These are phyloP conservation scores for Diutina mesorugosa DNA, from an alignment of 1,139 yeast genomes.

Conservation along the genomic window DNA sequence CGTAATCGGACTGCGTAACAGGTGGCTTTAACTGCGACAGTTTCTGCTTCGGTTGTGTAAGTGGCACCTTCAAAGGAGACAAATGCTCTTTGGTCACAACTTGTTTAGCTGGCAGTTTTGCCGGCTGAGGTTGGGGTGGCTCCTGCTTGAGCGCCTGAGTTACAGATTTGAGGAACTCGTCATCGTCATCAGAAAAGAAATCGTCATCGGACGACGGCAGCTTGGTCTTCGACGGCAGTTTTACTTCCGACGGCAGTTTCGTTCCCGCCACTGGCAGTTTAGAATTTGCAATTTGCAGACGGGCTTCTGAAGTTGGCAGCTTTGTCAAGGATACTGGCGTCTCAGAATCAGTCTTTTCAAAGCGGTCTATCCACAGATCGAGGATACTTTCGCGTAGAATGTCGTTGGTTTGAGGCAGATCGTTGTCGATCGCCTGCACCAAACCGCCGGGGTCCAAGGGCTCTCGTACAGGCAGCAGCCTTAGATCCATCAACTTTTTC, in stretches of 20 bases:
- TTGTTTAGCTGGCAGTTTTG: not conserved
- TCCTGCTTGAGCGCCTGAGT: not conserved
- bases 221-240: not conserved
- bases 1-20: not conserved
- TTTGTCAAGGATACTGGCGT: not conserved
- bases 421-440: not conserved
- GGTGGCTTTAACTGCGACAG: not conserved
- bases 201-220: not conserved
- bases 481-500: not conserved
- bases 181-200: not conserved
- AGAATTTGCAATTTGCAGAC: no score
- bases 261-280: no score
- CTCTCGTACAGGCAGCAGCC: not conserved
- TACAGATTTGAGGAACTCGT: not conserved
- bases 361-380: not conserved
- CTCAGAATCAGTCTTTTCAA: not conserved
- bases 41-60: not conserved
- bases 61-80: not conserved
- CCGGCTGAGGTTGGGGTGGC: not conserved
- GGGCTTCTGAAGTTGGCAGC: not conserved
- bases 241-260: not conserved
- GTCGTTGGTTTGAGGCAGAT: not conserved
- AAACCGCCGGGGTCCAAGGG: not conserved
- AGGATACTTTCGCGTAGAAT: not conserved
- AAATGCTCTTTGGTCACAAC: not conserved